Evolutionary conservation across 2,329 filamentous ascomycete genomes (phyloP).

Genomic region (Fusarium drepaniforme): DNA sequence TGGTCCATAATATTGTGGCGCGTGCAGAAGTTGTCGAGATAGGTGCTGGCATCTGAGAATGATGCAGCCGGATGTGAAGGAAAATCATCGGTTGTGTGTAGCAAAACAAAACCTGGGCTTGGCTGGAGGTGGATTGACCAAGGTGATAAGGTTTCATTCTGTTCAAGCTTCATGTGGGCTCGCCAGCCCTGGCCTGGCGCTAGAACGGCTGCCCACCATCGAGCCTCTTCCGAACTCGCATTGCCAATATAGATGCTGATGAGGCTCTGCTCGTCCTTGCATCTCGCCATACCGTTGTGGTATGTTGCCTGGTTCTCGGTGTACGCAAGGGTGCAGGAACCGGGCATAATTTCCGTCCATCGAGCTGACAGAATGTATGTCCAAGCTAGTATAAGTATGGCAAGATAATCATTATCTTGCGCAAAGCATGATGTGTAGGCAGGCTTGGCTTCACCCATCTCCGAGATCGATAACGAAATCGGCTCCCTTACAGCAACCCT

Average conservation of each 20-base stretch:
- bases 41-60: conserved; percentile 2
- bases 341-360: conserved; percentile 2
- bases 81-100: background rate
- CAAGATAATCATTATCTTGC: too few species aligned
- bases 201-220: conserved; percentile 6
- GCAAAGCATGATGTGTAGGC: too few species aligned
- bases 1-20: background rate
- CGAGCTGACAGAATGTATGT: conserved; percentile 3
- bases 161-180: background rate
- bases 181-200: conserved; percentile 7
- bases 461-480: too few species aligned
- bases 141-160: background rate
- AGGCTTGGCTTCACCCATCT: too few species aligned
- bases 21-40: conserved; percentile 2
- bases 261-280: background rate
- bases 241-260: background rate
- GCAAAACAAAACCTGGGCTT: background rate
- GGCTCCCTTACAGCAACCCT: too few species aligned
- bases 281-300: background rate
- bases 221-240: background rate
- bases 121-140: conserved; percentile 1
- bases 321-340: background rate
- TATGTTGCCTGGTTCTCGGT: background rate
- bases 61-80: background rate
- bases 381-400: conserved; percentile 1